Base-by-base conservation (phyloP, 2,329 filamentous ascomycete genomes). In the Emericellopsis atlantica region DNA sequence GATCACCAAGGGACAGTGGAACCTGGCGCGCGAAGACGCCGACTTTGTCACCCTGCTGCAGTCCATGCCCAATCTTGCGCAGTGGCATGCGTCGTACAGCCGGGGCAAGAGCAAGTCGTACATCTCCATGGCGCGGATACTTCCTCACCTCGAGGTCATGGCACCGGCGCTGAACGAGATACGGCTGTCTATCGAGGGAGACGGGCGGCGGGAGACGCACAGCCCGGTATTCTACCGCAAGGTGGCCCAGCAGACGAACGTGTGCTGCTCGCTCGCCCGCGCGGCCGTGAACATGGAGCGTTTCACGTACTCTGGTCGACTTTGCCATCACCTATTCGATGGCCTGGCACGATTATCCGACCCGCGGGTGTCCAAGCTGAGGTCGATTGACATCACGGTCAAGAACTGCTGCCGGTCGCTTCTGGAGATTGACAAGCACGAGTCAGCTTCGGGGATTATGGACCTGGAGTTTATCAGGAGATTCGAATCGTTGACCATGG, bases 1-100 rank as follows among this genome's bases (percentile, higher is more conserved):
- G 16, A 74, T 86, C 35, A 81, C 81, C 57, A 79, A 81, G 50
- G 82, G 82, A 6, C 80, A 85, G 48, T 88, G 82, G 82, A 87
- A 87, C 52, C 67, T 87, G 23, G 81, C 85, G 56, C 69, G 82
- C 37, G 65, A 70, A 14, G 62, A 73, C 35, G 61, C 65, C 15
- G 80, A 87, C 55, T 86, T 83, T 58, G 60, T 67, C 42, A 68
- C 66, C 40, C 69, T 88, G 39, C 66, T 76, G 16, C 57, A 61
- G 11, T 80, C 81, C 5, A 55, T 87, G 35, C 83, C 83, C 1
- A 78, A 74, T 45, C 60, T 87, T n/a, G 59, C 62, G 39, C 72
- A 76, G 49, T 78, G 74, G 74, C 72, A 76, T 44, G 71, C 68
- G n/a, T 73, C 70, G 6, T 79, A 77, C 62, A 81, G 77, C 53